A percentile compares a stretch with the other conserved stretches of the same genome.
phyloP scores from a whole-genome alignment of 768 basidiomycete species.

The Lactarius tabidus region DNA sequence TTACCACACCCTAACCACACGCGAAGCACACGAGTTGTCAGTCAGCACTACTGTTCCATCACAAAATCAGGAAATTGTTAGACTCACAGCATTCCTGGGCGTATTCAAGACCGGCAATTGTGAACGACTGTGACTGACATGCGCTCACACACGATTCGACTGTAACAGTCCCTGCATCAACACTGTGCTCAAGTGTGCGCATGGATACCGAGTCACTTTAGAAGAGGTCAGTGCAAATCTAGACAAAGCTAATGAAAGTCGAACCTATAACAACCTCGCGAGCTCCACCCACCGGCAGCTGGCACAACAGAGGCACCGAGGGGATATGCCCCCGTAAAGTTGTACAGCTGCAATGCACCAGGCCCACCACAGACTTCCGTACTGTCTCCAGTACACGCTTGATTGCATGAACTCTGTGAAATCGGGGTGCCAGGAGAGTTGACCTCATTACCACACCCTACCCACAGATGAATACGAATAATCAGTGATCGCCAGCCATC shows the following conservation, averaged over 20 bases:
- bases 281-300: background rate
- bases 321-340: background rate
- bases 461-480: background rate
- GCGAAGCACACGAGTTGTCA: background rate
- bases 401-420: background rate
- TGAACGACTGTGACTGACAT: constrained; percentile 65
- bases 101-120: constrained; percentile 64
- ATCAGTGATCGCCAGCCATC: background rate
- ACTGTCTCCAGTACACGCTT: background rate
- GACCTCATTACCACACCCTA: constrained; percentile 10
- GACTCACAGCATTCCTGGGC: constrained; percentile 51
- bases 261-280: background rate
- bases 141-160: constrained; percentile 56
- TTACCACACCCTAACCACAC: constrained; percentile 4
- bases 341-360: background rate
- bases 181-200: background rate
- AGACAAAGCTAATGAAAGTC: background rate
- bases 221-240: background rate
- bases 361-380: constrained; percentile 7
- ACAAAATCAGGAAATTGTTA: background rate
- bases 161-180: constrained; percentile 1
- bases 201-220: background rate
- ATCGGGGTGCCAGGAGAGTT: background rate
- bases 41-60: background rate
- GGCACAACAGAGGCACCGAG: background rate